Percentiles rank a stretch among this genome's conserved stretches.
Evolutionary conservation across 2,329 filamentous ascomycete species (phyloP).

Genomic region (Bipolaris victoriae): DNA sequence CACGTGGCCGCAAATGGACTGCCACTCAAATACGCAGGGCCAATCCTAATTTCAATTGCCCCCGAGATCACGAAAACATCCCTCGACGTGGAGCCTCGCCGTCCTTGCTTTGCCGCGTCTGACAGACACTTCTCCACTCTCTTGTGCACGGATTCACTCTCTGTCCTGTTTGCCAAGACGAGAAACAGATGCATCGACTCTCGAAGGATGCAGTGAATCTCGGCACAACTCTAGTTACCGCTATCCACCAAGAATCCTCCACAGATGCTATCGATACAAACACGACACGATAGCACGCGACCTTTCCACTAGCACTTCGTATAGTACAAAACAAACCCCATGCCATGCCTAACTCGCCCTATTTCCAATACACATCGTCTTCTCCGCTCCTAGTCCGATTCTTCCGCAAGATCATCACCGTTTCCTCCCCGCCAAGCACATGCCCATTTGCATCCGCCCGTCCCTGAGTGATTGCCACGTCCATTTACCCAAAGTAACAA

Average conservation of each 20-base stretch:
- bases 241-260: background rate
- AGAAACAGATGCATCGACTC: background rate
- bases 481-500: background rate
- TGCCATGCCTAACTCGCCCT: too few relatives aligned
- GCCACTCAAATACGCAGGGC: background rate
- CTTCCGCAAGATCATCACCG: background rate
- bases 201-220: too few relatives aligned
- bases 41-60: slow-evolving; percentile 1
- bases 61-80: background rate
- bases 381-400: background rate
- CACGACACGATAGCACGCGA: background rate
- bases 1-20: background rate
- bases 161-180: background rate
- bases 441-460: background rate
- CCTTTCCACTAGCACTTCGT: background rate
- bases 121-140: background rate
- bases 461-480: background rate
- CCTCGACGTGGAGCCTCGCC: background rate
- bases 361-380: background rate
- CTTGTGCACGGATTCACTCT: background rate
- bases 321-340: background rate
- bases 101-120: background rate
- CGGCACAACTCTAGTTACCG: background rate
- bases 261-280: background rate
- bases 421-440: background rate